Evolutionary conservation across 1,284 basidiomycete genomes (phyloP).

Genomic region (Cryptococcus maquisensis): DNA sequence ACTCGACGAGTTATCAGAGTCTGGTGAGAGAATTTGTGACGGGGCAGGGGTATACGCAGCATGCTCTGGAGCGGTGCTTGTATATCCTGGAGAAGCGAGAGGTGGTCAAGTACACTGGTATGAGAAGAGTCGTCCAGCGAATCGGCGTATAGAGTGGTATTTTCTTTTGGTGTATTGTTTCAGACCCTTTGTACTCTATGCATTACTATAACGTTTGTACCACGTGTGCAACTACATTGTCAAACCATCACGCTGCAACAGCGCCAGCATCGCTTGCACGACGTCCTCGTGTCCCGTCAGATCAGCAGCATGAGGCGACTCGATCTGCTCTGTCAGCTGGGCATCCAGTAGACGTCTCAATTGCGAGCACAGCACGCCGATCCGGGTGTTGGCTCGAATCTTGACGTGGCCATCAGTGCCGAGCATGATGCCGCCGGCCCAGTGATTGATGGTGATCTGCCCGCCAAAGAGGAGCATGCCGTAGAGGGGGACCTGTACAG

Average conservation of each 20-base stretch:
- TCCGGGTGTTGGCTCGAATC: constrained; percentile 77
- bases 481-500: constrained; percentile 69
- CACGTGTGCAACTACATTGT: constrained; percentile 2
- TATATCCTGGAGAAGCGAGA: constrained; percentile 95
- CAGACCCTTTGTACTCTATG: constrained; percentile 1
- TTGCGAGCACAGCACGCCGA: constrained; percentile 84
- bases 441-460: constrained; percentile 69
- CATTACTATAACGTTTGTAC: not conserved
- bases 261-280: constrained; percentile 63
- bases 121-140: constrained; percentile 52
- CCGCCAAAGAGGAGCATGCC: constrained; percentile 81
- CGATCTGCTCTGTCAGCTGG: constrained; percentile 57
- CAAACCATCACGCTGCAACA: constrained; percentile 54
- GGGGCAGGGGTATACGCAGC: constrained; percentile 82
- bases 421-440: constrained; percentile 69
- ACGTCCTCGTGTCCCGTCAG: constrained; percentile 58
- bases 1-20: constrained; percentile 93
- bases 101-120: constrained; percentile 80
- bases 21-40: constrained; percentile 93
- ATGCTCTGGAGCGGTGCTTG: constrained; percentile 87
- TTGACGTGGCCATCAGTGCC: constrained; percentile 57
- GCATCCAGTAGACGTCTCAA: constrained; percentile 67
- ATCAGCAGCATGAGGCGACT: constrained; percentile 50
- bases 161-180: not conserved
- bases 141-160: constrained; percentile 32